Base-by-base conservation (phyloP, 306 rosid species). In the Vigna mungo region DNA sequence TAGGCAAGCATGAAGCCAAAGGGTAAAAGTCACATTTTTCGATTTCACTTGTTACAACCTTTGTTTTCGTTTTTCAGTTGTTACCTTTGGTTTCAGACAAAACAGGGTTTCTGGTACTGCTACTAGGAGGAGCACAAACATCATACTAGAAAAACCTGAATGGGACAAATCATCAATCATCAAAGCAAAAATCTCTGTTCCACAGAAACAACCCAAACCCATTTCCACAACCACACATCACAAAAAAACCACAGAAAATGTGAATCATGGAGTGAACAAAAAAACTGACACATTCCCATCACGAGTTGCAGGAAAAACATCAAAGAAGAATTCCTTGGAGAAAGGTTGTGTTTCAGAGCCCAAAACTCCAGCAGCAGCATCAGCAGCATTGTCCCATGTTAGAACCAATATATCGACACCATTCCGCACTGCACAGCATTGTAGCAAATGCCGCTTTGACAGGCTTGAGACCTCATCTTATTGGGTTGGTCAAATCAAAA, bases 361-460 rank as follows among this genome's bases (percentile, higher is more conserved):
- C 16, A 72, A 63, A 82, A 77, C 82, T 43, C 85, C 81, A 3
- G 58, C 51, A 34, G 63, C 37, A 1, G 16, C 81, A 3, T 49
- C 51, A 34, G 63, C 48, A 68, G 21, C 37, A 1, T 49, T n/a
- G 20, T 44, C 78, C 37, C 17, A 16, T 67, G 75, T 53, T 54
- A 76, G 11, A 63, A 61, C 25, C 64, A 68, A 55, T 58, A 9
- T 46, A 37, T 32, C 58, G 1, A 82, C 85, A 2, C 79, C 85
- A 55, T 82, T 77, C 73, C 72, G 64, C 51, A 71, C 43, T 1
- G 87, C 87, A 11, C 10, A 51, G 17, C 34, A 72, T 58, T 84
- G 87, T 3, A 84, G 82, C 74, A 80, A 84, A 62, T 84, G 85
- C 9, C 82, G 82, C 27, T 84, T 71, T 49, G 87, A 84, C 59